A percentile compares a stretch with the other conserved stretches of the same genome.
phyloP scores from a whole-genome alignment of 139 green algal species.

The Chlamydomonas sp. region DNA sequence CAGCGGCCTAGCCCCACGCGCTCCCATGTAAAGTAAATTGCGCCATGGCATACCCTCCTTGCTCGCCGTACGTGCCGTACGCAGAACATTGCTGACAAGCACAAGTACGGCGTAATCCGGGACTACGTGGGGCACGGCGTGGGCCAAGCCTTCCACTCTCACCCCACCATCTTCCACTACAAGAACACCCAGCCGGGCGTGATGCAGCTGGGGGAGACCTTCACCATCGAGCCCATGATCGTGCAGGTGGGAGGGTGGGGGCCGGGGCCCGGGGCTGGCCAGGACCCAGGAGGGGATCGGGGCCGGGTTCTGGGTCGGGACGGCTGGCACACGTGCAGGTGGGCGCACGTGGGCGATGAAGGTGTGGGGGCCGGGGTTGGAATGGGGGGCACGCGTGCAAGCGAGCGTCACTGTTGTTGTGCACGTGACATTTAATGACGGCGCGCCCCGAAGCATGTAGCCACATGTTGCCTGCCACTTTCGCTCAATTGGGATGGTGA shows the following conservation, averaged over 20 bases:
- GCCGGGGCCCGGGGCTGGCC: neutral
- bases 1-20: no score
- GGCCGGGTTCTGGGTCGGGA: neutral
- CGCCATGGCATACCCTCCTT: neutral
- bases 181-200: constrained; percentile 74
- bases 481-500: no score
- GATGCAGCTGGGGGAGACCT: constrained; percentile 85
- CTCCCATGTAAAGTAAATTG: no score
- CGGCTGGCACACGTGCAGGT: no score
- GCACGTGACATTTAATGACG: no score
- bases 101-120: constrained; percentile 77
- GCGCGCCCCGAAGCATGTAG: no score
- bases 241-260: constrained; percentile 49
- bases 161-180: constrained; percentile 87
- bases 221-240: constrained; percentile 99
- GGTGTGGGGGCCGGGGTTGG: no score
- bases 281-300: neutral
- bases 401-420: no score
- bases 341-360: no score
- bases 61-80: neutral
- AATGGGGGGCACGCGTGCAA: no score
- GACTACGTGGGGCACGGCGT: constrained; percentile 95
- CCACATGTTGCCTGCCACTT: no score
- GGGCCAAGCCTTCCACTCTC: constrained; percentile 90
- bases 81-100: constrained; percentile 75